Conservation (phyloP, 352 stramenopile genomes). For the Blastocystis sp. region DNA sequence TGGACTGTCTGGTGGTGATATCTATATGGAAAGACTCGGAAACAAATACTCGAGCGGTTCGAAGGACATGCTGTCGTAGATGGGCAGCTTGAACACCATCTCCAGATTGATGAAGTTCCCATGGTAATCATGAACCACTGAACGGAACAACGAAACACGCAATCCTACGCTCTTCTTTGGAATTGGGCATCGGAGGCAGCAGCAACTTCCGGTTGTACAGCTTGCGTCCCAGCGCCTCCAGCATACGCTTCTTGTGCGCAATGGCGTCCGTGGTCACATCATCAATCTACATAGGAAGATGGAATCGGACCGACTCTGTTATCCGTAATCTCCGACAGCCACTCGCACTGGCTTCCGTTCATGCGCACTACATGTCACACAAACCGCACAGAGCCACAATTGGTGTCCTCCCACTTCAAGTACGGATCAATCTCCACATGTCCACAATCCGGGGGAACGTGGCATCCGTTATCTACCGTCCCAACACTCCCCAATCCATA, state of each 20-base stretch:
- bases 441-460: constrained; percentile 17
- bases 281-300: neutral
- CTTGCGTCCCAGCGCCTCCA: constrained; percentile 41
- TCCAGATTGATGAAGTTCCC: constrained; percentile 31
- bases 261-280: neutral
- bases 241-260: neutral
- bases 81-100: constrained; percentile 17
- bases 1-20: neutral
- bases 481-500: neutral
- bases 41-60: neutral
- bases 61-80: neutral
- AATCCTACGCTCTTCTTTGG: neutral
- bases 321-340: constrained; percentile 1
- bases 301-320: neutral
- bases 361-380: neutral
- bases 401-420: constrained; percentile 48
- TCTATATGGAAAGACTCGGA: neutral
- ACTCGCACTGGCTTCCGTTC: neutral
- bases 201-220: constrained; percentile 51
- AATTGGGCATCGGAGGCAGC: neutral
- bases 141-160: neutral
- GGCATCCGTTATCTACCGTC: neutral
- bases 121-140: neutral
- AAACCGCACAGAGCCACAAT: neutral
- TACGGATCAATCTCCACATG: constrained; percentile 20